Evolutionary conservation across 495 filamentous ascomycete species (phyloP), one percentile per base, ranked within the genome.

Genomic region (Xylaria intraflava): DNA sequence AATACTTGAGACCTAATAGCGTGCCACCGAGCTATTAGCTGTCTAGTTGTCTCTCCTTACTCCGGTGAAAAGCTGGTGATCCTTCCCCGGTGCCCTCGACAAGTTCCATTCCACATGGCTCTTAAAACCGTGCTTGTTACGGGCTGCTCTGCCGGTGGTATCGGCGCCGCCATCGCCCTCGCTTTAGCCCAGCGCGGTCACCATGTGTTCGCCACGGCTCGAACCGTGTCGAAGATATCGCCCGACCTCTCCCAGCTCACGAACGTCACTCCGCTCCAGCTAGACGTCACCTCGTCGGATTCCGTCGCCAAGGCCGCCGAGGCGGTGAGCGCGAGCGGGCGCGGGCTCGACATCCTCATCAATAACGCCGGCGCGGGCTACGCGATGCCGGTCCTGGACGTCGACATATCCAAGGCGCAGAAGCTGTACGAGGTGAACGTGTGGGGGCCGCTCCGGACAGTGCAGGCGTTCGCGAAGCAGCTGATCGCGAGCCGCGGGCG

Each of bases 381-480:
- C 26, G 56, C 49, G 49, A 70, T 71, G 60, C 74, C 68, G 17
- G 46, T 76, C 16, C 35, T 73, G 1, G 80, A 83, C 58, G 58
- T 71, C 3, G 66, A 74, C 36, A 42, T 80, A 2, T 66, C 67
- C 5, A 64, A 57, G 3, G 72, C 67, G 0, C 70, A 71, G 50
- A 55, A 61, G 2, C 58, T 81, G 2, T 81, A 76, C 52, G 74
- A 82, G 14, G 56, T 71, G 24, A 83, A 84, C 51, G 66, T 84
- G 26, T 82, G 74, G 62, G 70, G 64, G 6, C 57, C 68, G 4
- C 57, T 81, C 40, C 64, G 61, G 11, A 68, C 79, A 24, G 76
- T 73, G 9, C 71, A 80, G 48, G 75, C 72, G 1, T 83, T 84
- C 60, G 42, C 69, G 10, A 69, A 72, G 6, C 57, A 80, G 16